Percentiles rank a stretch among this genome's conserved stretches.
phyloP scores from a whole-genome alignment of 495 filamentous ascomycete species.

The Lineolata rhizophorae region DNA sequence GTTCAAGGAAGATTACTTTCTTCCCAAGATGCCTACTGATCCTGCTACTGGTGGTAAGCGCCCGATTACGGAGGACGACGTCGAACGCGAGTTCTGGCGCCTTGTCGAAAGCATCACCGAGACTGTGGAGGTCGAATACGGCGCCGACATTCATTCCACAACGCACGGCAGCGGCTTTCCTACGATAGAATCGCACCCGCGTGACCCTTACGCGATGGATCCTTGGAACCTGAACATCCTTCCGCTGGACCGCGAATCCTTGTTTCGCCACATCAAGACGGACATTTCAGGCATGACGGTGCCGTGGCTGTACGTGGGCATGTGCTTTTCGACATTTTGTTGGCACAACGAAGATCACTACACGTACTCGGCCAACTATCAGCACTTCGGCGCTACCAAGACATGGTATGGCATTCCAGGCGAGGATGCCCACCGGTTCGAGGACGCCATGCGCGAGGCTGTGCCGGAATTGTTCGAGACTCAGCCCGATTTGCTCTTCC shows the following conservation, averaged over 20 bases:
- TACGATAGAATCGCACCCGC: slow-evolving; percentile 77
- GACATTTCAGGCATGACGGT: slow-evolving; percentile 99
- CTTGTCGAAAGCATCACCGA: slow-evolving; percentile 82
- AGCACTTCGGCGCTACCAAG: slow-evolving; percentile 96
- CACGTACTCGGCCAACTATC: slow-evolving; percentile 94
- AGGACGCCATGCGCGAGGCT: slow-evolving; percentile 82
- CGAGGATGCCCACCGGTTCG: slow-evolving; percentile 81
- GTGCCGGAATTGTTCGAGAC: slow-evolving; percentile 94
- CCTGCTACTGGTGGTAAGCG: slow-evolving; percentile 56
- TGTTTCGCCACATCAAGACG: slow-evolving; percentile 92
- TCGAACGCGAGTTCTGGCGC: slow-evolving; percentile 94
- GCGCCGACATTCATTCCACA: slow-evolving; percentile 94
- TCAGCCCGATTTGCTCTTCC: slow-evolving; percentile 90
- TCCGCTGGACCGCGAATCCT: slow-evolving; percentile 71
- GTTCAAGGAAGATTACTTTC: slow-evolving; percentile 89
- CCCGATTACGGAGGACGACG: slow-evolving; percentile 80
- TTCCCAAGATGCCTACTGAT: slow-evolving; percentile 75
- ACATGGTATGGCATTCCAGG: slow-evolving; percentile 98
- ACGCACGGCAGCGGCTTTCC: slow-evolving; percentile 97
- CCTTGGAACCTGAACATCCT: slow-evolving; percentile 95
- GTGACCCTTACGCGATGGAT: slow-evolving; percentile 65
- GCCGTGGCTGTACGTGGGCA: slow-evolving; percentile 98
- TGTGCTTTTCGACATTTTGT: slow-evolving; percentile 99
- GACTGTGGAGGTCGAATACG: slow-evolving; percentile 94
- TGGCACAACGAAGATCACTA: slow-evolving; percentile 99